Conservation (phyloP, 805 yeast genomes). For the Suhomyces prunicola region DNA sequence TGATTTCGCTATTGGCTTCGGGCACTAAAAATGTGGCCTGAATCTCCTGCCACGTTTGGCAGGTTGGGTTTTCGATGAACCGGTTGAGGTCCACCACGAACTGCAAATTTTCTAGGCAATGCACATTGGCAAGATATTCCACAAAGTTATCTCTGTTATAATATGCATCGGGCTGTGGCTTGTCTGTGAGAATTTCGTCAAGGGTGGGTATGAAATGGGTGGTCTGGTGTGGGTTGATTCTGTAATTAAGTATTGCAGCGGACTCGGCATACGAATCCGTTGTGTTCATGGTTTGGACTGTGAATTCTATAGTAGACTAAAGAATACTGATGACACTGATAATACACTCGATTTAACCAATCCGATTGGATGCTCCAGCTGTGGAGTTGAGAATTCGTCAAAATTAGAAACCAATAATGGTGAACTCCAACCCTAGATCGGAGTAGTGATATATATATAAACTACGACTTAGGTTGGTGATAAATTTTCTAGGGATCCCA, state of each 20-base stretch:
- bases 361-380: not conserved
- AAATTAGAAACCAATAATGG: not conserved
- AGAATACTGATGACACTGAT: not conserved
- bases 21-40: constrained; percentile 24
- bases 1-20: constrained; percentile 32
- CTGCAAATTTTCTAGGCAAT: constrained; percentile 38
- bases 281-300: not conserved
- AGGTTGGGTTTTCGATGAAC: constrained; percentile 12
- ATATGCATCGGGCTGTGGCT: not conserved
- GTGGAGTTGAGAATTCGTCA: not conserved
- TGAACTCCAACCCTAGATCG: not conserved
- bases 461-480: not conserved
- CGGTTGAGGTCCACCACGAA: constrained; percentile 25
- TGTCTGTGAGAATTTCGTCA: constrained; percentile 15
- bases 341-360: not conserved
- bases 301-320: not conserved
- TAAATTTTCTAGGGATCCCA: not conserved
- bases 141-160: constrained; percentile 20
- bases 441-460: not conserved
- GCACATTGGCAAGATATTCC: constrained; percentile 24
- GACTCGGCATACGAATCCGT: not conserved
- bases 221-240: constrained; percentile 6
- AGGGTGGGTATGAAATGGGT: constrained; percentile 15
- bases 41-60: constrained; percentile 25
- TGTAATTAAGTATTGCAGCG: constrained; percentile 6